phyloP scores from a whole-genome alignment of 805 yeast genomes.

The Candida pseudofarinosa region DNA sequence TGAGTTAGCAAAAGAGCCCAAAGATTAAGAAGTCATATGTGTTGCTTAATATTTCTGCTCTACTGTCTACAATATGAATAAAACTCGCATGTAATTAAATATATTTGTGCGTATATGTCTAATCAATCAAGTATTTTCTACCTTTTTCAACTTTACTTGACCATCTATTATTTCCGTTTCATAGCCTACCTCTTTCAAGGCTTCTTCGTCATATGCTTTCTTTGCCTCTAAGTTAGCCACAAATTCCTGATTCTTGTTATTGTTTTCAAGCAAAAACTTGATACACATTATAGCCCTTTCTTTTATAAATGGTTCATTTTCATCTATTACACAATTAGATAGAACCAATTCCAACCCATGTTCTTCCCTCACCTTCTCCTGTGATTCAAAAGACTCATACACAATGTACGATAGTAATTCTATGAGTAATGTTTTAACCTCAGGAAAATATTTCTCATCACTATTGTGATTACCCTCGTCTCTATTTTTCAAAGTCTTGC shows the following conservation, averaged over 20 bases:
- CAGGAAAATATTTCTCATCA: slow-evolving; percentile 44
- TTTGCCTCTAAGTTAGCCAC: slow-evolving; percentile 76
- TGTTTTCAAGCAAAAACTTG: slow-evolving; percentile 60
- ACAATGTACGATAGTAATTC: slow-evolving; percentile 61
- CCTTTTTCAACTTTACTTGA: slow-evolving; percentile 50
- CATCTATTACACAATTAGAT: slow-evolving; percentile 81
- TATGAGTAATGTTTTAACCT: slow-evolving; percentile 60
- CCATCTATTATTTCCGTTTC: slow-evolving; percentile 74
- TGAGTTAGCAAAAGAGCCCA: slow-evolving; percentile 42
- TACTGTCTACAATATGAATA: too few species aligned
- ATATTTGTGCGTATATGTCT: too few species aligned
- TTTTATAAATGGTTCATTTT: slow-evolving; percentile 81
- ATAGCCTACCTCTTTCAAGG: slow-evolving; percentile 67
- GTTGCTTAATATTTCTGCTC: too few species aligned
- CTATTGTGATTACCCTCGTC: slow-evolving; percentile 8
- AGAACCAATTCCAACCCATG: slow-evolving; percentile 71
- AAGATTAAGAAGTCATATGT: slow-evolving; percentile 1
- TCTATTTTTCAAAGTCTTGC: slow-evolving; percentile 23
- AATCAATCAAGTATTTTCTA: slow-evolving; percentile 2
- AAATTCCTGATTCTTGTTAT: slow-evolving; percentile 67
- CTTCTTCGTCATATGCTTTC: slow-evolving; percentile 53
- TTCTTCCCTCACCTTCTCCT: slow-evolving; percentile 59
- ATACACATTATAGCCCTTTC: slow-evolving; percentile 82
- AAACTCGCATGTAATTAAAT: too few species aligned
- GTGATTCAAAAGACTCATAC: slow-evolving; percentile 49